These are phyloP conservation scores for Termitomyces sp. DNA, from an alignment of 768 basidiomycete species.

Conservation along the genomic window DNA sequence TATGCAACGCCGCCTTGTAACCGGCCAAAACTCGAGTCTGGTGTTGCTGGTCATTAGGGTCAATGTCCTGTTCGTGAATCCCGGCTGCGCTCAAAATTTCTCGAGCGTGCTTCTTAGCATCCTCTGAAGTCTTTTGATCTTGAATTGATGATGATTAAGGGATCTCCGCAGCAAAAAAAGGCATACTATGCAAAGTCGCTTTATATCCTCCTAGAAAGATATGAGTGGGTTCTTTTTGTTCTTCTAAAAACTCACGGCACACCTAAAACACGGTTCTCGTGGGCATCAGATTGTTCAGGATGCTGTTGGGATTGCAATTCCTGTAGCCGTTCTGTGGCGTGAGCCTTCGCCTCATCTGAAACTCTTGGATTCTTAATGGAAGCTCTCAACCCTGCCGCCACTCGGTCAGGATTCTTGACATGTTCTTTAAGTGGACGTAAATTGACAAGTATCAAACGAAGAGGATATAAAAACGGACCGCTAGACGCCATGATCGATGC, in stretches of 20 bases:
- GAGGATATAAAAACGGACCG: background rate
- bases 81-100: conserved; percentile 47
- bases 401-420: conserved; percentile 37
- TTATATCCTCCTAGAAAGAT: conserved; percentile 39
- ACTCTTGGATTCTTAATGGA: conserved; percentile 52
- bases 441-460: too few relatives aligned
- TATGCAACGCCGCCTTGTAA: conserved; percentile 50
- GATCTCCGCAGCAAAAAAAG: too few relatives aligned
- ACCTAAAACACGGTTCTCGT: conserved; percentile 13
- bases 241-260: background rate
- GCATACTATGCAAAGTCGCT: conserved; percentile 40
- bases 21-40: conserved; percentile 44
- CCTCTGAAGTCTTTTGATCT: conserved; percentile 41
- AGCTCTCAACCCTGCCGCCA: conserved; percentile 52
- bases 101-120: conserved; percentile 49
- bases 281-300: background rate
- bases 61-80: conserved; percentile 21
- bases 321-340: conserved; percentile 38
- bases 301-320: conserved; percentile 14
- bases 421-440: conserved; percentile 6
- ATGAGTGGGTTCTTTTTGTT: background rate
- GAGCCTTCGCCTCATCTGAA: conserved; percentile 44
- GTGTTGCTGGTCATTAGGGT: conserved; percentile 32
- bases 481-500: conserved; percentile 6
- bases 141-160: background rate